A percentile compares a stretch with the other conserved stretches of the same genome.
Evolutionary conservation across 2,329 filamentous ascomycete species (phyloP).

Genomic region (Botrytis cinerea): DNA sequence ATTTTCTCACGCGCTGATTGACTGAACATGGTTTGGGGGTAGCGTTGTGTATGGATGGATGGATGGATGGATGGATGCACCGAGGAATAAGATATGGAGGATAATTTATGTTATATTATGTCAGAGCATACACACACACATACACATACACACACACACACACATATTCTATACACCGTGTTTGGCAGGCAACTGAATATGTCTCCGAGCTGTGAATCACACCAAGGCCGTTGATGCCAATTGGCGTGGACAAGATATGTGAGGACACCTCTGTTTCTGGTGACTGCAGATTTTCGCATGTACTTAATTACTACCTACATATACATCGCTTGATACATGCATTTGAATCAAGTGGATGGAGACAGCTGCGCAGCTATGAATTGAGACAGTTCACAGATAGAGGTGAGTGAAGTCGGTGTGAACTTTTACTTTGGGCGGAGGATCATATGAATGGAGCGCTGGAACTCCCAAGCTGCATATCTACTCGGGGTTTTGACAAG

Average conservation of each 20-base stretch:
- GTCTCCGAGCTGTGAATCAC: background rate
- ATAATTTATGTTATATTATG: background rate
- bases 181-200: background rate
- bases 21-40: background rate
- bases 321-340: background rate
- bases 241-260: background rate
- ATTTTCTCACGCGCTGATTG: conserved; percentile 6
- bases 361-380: background rate
- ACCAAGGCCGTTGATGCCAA: background rate
- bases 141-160: no score
- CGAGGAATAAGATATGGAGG: background rate
- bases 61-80: background rate
- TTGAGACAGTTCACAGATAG: background rate
- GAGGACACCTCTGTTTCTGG: background rate
- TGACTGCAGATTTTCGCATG: background rate
- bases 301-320: background rate
- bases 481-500: background rate
- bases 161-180: background rate
- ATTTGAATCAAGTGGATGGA: background rate
- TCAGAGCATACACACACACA: background rate
- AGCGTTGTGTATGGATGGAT: background rate
- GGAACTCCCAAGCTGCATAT: background rate
- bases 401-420: background rate
- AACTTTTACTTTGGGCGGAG: background rate
- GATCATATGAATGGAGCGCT: background rate